A percentile compares a stretch with the other conserved stretches of the same genome.
These are phyloP conservation scores for Fusarium brachygibbosum DNA, from an alignment of 2,329 filamentous ascomycete genomes.

Conservation along the genomic window DNA sequence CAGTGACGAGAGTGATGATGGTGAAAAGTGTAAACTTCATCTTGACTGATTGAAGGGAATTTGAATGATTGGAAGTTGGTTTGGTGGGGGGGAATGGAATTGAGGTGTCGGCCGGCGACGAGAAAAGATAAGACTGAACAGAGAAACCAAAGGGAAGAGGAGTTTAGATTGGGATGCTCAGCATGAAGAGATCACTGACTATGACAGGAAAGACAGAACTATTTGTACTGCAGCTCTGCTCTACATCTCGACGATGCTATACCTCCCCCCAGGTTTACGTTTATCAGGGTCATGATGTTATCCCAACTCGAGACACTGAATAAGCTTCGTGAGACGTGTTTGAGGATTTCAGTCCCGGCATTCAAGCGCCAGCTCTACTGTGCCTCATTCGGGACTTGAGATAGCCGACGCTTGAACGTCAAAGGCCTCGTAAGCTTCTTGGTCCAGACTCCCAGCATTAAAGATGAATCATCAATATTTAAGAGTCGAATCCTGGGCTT, in stretches of 20 bases:
- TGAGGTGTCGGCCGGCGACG: constrained; percentile 66
- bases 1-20: constrained; percentile 62
- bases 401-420: background rate
- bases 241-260: background rate
- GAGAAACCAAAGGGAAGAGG: constrained; percentile 16
- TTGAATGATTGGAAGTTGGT: constrained; percentile 27
- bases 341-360: constrained; percentile 7
- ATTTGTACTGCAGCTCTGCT: constrained; percentile 30
- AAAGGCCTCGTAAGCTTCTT: background rate
- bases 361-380: background rate
- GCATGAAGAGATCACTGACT: constrained; percentile 8
- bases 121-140: constrained; percentile 46
- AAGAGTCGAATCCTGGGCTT: constrained; percentile 11
- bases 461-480: constrained; percentile 12
- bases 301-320: constrained; percentile 26
- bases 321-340: constrained; percentile 31
- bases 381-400: constrained; percentile 8
- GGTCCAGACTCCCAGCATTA: background rate
- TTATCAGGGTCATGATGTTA: background rate
- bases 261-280: background rate
- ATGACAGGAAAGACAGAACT: constrained; percentile 4
- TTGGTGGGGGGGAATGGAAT: constrained; percentile 36
- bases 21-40: constrained; percentile 67
- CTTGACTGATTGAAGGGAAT: constrained; percentile 52
- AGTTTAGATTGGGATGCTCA: constrained; percentile 14